phyloP scores from a whole-genome alignment of 805 yeast species.

The Sungouiella blattae region DNA sequence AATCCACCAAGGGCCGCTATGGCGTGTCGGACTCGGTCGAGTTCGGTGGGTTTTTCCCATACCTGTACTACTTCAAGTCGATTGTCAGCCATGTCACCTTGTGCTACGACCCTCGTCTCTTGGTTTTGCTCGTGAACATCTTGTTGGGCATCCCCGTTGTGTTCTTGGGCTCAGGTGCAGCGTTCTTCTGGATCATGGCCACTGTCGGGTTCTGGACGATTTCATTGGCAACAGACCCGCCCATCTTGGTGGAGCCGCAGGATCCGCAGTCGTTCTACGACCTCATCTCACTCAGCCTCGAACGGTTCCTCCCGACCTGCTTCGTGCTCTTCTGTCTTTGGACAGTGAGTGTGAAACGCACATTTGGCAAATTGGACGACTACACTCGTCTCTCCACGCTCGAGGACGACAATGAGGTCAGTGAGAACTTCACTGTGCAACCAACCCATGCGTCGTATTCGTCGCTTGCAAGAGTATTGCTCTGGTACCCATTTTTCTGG shows the following conservation, averaged over 20 bases:
- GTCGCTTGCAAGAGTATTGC: slow-evolving; percentile 39
- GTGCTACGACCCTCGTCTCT: slow-evolving; percentile 67
- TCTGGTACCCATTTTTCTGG: slow-evolving; percentile 85
- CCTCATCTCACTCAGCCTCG: slow-evolving; percentile 66
- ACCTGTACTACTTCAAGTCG: slow-evolving; percentile 60
- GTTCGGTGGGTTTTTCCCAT: slow-evolving; percentile 73
- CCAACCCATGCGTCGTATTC: slow-evolving; percentile 20
- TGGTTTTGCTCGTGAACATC: slow-evolving; percentile 56
- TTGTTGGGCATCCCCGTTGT: slow-evolving; percentile 61
- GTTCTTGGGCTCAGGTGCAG: slow-evolving; percentile 43
- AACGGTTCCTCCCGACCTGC: slow-evolving; percentile 70
- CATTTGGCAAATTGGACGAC: slow-evolving; percentile 26
- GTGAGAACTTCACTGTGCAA: neutral
- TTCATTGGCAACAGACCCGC: slow-evolving; percentile 74
- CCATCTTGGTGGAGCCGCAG: slow-evolving; percentile 52
- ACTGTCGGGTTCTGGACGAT: slow-evolving; percentile 83
- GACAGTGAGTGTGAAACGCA: slow-evolving; percentile 49
- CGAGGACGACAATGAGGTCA: neutral
- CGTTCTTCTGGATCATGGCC: slow-evolving; percentile 54
- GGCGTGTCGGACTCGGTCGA: slow-evolving; percentile 52
- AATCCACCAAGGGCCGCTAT: slow-evolving; percentile 45
- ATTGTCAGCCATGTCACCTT: slow-evolving; percentile 36
- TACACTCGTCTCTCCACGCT: neutral
- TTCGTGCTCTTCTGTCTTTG: slow-evolving; percentile 72
- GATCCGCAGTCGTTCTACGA: slow-evolving; percentile 53